Evolutionary conservation across 345 rosid species (phyloP).

Genomic region (Eucalyptus sp.): DNA sequence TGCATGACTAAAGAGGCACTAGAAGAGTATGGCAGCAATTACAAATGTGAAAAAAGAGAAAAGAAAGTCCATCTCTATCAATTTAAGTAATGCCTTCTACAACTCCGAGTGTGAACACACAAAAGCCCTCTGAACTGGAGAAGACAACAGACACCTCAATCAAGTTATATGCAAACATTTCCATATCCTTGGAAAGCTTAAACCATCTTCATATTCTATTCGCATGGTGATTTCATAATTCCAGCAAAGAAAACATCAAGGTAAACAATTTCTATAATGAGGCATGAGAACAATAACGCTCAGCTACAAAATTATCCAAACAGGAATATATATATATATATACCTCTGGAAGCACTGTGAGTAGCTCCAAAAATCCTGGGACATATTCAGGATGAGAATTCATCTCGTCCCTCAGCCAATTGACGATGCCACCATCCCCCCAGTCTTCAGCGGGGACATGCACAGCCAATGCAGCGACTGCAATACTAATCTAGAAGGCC

Average conservation of each 20-base stretch:
- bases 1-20: not conserved
- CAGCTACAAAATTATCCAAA: not conserved
- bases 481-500: conserved; percentile 86
- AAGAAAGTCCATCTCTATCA: not conserved
- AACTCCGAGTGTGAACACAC: not conserved
- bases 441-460: conserved; percentile 94
- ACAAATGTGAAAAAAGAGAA: not conserved
- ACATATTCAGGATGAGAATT: conserved; percentile 80
- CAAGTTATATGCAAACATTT: not conserved
- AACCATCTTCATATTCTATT: not conserved
- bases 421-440: conserved; percentile 93
- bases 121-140: not conserved
- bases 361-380: conserved; percentile 96
- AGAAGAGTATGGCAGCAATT: not conserved
- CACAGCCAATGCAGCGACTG: conserved; percentile 98
- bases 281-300: not conserved
- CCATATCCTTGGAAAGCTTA: not conserved
- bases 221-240: not conserved
- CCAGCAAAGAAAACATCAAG: not conserved
- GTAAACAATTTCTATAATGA: not conserved
- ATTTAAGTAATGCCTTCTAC: not conserved
- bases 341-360: conserved; percentile 98
- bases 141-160: not conserved
- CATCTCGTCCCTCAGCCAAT: conserved; percentile 95
- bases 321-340: not conserved